Base-by-base conservation (phyloP, 2,329 filamentous ascomycete species). In the Calycina herbarum region DNA sequence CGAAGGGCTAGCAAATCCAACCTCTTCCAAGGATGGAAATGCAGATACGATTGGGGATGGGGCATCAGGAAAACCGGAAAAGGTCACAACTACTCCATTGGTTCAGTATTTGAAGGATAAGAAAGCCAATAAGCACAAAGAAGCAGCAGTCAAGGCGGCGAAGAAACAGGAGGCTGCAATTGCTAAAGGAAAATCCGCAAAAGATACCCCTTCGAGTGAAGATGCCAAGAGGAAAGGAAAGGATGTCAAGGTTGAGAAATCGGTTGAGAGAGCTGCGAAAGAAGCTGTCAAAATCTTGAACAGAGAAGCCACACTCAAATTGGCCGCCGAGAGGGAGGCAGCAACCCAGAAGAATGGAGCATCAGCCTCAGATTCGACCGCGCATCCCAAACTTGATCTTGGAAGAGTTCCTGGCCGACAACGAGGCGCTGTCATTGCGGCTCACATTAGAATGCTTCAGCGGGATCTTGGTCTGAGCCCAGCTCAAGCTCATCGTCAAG, bases 21-120 rank as follows among this genome's bases (percentile, higher is more conserved):
- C 78, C 8, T 79, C 80, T 1, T 73, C 79, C 5, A 85, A 82
- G 61, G 83, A 86, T n/a, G 72, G 76, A 13, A 73, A 80, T 10
- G 77, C 83, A 3, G 84, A 85, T 61, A 68, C 77, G 11, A 66
- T 69, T 27, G 64, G 56, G 7, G 71, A 70, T 35, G 59, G 60
- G 11, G 20, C 67, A 27, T 58, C 69, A 27, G 64, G 66, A 13
- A 78, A 73, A 59, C 64, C 63, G 24, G 82, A 85, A 42, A 91
- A 92, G 73, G 83, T 91, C 59, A 93, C 87, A 29, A 94, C 89
- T 0, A 98, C 95, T 0, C 95, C 95, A 0, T 79, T 99, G 62
- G 91, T 98, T 63, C 93, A 97, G 75, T 96, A 89, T 70, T 83
- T 97, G 42, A 91, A 91, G 70, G 94, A 97, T 77, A 97, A 96